Conservation (phyloP, 805 yeast genomes). For the Candida mattraensis region DNA sequence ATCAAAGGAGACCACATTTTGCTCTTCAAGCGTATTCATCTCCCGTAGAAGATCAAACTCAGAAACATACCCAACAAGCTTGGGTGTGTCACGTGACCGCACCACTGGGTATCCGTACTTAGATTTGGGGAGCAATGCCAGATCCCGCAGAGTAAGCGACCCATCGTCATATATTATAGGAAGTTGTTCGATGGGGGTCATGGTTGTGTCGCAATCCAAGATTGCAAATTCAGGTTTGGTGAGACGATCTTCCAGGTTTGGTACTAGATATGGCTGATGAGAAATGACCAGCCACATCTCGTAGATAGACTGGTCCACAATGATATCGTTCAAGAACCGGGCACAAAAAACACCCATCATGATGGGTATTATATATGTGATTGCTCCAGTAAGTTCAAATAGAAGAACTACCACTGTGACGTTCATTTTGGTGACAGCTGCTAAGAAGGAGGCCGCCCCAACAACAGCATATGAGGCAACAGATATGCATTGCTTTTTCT, state of each 20-base stretch:
- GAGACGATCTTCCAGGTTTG: conserved; percentile 36
- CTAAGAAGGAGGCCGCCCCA: conserved; percentile 80
- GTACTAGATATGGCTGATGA: conserved; percentile 42
- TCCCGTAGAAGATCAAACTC: conserved; percentile 37
- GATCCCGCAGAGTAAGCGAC: conserved; percentile 19
- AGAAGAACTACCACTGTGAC: conserved; percentile 77
- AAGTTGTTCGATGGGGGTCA: conserved; percentile 35
- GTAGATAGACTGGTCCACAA: conserved; percentile 60
- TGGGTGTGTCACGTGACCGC: conserved; percentile 33
- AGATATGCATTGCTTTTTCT: conserved; percentile 54
- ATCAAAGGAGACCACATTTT: conserved; percentile 16
- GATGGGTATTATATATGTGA: conserved; percentile 78
- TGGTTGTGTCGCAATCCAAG: conserved; percentile 33
- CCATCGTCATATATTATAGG: conserved; percentile 36
- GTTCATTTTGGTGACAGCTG: conserved; percentile 80
- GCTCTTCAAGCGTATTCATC: conserved; percentile 10
- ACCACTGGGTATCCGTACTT: conserved; percentile 47
- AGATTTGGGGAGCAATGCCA: conserved; percentile 26
- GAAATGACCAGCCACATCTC: conserved; percentile 51
- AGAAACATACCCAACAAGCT: conserved; percentile 44
- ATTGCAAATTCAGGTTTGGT: conserved; percentile 39
- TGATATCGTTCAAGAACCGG: conserved; percentile 66
- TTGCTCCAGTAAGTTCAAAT: conserved; percentile 84
- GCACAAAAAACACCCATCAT: conserved; percentile 81
- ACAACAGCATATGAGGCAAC: conserved; percentile 89